Base-by-base conservation (phyloP, 73 alveolate genomes). In the Symbiodinium pilosum region DNA sequence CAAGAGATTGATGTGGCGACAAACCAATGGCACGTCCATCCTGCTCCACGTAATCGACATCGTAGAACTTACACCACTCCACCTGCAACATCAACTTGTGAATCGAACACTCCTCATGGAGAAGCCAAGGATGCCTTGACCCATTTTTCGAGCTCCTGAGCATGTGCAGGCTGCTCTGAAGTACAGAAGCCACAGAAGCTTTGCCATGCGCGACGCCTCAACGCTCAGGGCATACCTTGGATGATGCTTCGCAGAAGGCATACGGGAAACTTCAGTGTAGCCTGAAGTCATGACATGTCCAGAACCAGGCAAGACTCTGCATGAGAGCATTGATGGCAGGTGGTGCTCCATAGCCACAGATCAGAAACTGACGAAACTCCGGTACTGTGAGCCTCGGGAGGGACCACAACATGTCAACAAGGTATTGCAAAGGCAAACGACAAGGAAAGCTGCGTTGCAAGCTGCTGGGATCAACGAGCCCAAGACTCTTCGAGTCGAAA, bases 131-230 rank as follows among this genome's bases (percentile, higher is more conserved):
- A 12, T 28, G 52, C 96, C 83, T 91, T 91, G 69, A 91, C 96
- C 96, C 96, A 91, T 64, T 91, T 91, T 52, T 91, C 96, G 39
- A 91, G 96, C 96, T 91, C 96, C 96, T 91, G 81, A 64, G 73
- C 2, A n/a, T n/a, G n/a, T n/a, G n/a, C n/a, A n/a, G n/a, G n/a
- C n/a, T n/a, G n/a, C n/a, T n/a, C n/a, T n/a, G n/a, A n/a, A n/a
- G n/a, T n/a, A n/a, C n/a, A n/a, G n/a, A n/a, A n/a, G n/a, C n/a
- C 59, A 6, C 59, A 47, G 21, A 47, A 32, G 39, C 81, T 3
- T 34, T 64, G 81, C 81, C 38, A 64, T 28, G 41, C 38, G 16
- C 81, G 20, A 38, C 81, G 4, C 81, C 81, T 64, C 81, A 18
- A 64, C 81, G 34, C 81, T 64, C 81, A 64, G 30, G 81, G 81